Evolutionary conservation across 1,284 basidiomycete species (phyloP).

Genomic region (Taiwanofungus camphoratus): DNA sequence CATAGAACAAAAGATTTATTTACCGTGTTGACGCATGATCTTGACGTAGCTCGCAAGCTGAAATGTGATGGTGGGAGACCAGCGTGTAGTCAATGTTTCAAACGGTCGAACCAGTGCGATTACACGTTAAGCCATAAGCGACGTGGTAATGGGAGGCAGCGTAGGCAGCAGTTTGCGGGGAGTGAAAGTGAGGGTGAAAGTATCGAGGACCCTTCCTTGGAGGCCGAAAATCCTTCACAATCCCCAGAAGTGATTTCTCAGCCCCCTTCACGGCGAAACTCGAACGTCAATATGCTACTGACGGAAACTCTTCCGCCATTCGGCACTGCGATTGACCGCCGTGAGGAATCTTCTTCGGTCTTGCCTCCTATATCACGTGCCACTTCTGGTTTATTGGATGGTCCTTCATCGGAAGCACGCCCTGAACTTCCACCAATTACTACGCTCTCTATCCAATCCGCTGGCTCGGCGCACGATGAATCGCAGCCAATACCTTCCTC

Average conservation of each 20-base stretch:
- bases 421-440: conserved; percentile 66
- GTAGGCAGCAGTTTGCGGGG: conserved; percentile 49
- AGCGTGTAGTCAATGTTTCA: conserved; percentile 71
- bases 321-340: conserved; percentile 21
- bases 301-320: conserved; percentile 28
- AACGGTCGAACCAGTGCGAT: conserved; percentile 69
- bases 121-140: conserved; percentile 73
- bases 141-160: conserved; percentile 48
- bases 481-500: conserved; percentile 15
- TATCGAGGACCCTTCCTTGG: conserved; percentile 38
- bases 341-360: conserved; percentile 19
- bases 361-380: conserved; percentile 24
- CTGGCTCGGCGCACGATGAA: conserved; percentile 13
- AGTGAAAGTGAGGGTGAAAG: conserved; percentile 61
- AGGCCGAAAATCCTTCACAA: conserved; percentile 45
- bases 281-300: conserved; percentile 41
- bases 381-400: conserved; percentile 8
- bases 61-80: conserved; percentile 80
- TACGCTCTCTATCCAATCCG: conserved; percentile 43
- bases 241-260: conserved; percentile 58
- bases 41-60: conserved; percentile 61
- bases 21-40: neutral
- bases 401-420: conserved; percentile 10
- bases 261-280: conserved; percentile 52
- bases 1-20: neutral